These are phyloP conservation scores for Ramicandelaber brevisporus DNA, from an alignment of 192 early-diverging fungal species.

Conservation along the genomic window DNA sequence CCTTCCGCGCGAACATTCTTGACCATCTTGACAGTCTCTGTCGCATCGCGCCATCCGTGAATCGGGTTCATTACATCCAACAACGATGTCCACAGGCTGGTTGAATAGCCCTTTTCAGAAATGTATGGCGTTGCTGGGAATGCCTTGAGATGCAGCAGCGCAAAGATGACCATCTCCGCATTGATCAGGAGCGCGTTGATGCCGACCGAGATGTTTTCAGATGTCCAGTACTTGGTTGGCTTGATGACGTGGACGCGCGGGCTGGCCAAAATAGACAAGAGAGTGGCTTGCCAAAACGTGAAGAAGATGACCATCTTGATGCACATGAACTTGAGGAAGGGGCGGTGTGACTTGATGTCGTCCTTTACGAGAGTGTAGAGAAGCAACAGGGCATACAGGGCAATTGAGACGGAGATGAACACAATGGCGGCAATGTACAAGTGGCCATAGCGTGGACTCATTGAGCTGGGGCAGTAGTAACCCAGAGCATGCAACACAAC, in stretches of 20 bases:
- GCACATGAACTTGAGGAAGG: conserved; percentile 16
- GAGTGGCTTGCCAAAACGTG: conserved; percentile 31
- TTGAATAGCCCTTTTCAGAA: too few relatives aligned
- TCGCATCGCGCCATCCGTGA: too few relatives aligned
- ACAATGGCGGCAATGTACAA: conserved; percentile 32
- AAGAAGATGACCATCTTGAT: conserved; percentile 31
- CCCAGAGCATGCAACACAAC: conserved; percentile 29
- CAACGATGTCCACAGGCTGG: too few relatives aligned
- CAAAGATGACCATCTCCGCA: conserved; percentile 26
- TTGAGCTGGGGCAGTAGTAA: conserved; percentile 33
- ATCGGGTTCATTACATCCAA: too few relatives aligned
- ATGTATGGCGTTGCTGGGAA: conserved; percentile 13
- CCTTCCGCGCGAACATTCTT: too few relatives aligned
- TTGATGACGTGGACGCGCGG: conserved; percentile 18
- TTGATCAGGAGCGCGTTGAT: conserved; percentile 23
- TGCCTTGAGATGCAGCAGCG: conserved; percentile 19
- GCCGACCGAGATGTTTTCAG: conserved; percentile 20
- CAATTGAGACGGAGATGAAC: conserved; percentile 30
- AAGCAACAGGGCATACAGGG: conserved; percentile 40
- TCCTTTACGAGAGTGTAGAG: conserved; percentile 32
- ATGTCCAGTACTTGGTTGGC: conserved; percentile 23
- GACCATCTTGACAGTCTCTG: too few relatives aligned
- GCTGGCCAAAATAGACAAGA: conserved; percentile 23
- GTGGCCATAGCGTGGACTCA: conserved; percentile 29
- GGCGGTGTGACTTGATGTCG: conserved; percentile 20